Conservation (phyloP, 2,329 filamentous ascomycete species). For the Colletotrichum sp. region DNA sequence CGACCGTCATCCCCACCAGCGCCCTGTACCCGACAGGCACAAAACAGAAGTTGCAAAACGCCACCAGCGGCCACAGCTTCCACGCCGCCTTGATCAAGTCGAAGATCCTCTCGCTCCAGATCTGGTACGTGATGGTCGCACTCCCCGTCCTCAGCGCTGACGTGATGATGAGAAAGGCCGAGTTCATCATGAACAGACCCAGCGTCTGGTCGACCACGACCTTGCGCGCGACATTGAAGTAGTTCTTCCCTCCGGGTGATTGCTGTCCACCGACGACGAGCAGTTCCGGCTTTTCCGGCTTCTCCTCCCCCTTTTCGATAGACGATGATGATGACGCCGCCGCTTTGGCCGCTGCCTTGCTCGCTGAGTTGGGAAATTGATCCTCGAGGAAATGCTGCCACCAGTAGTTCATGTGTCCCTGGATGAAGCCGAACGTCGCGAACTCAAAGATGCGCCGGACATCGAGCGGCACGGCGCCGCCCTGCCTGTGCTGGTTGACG, state of each 20-base stretch:
- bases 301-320: conserved; percentile 6
- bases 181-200: conserved; percentile 37
- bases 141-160: conserved; percentile 35
- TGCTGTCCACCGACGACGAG: conserved; percentile 6
- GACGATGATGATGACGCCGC: conserved; percentile 1
- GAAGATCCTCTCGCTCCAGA: conserved; percentile 32
- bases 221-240: conserved; percentile 38
- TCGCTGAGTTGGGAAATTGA: conserved; percentile 33
- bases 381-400: conserved; percentile 40
- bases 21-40: conserved; percentile 40
- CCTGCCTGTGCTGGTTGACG: conserved; percentile 16
- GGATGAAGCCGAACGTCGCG: conserved; percentile 37
- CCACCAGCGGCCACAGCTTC: conserved; percentile 41
- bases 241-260: conserved; percentile 24
- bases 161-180: conserved; percentile 38
- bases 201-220: conserved; percentile 40
- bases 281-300: conserved; percentile 11
- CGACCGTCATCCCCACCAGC: conserved; percentile 38
- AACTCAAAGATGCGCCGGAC: conserved; percentile 39
- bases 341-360: not conserved
- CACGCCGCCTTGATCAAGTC: conserved; percentile 37
- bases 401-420: conserved; percentile 39
- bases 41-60: conserved; percentile 39
- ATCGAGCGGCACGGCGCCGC: conserved; percentile 24
- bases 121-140: conserved; percentile 26